Evolutionary conservation across 1,139 yeast species (phyloP), one percentile per base, ranked within the genome.

Genomic region (Lodderomyces metapsilosis): DNA sequence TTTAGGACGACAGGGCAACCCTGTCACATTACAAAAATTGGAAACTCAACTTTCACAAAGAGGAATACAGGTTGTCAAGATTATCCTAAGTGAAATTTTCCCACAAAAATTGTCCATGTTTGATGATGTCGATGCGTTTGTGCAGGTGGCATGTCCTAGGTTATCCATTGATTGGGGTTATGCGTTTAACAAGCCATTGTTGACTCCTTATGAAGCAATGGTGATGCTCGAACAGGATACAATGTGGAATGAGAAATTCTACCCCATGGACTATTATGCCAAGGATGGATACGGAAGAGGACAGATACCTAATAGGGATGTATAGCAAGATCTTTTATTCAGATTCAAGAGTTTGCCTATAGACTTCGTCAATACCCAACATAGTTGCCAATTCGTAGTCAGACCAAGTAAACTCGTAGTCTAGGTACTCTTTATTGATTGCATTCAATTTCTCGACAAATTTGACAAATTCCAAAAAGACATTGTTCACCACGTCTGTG

Each of bases 141-240:
- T 92, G 15, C 99, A 92, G 62, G 96, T 92, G 3, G 99, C 98
- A 0, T 92, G 99, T 59, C 99, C 99, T 0, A 71, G 99, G 52
- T 69, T 92, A 40, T 88, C 96, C 2, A 92, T 92, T 35, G 99
- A 92, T 61, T 92, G 99, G 99, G 99, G 99, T 1, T 92, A 94
- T 59, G 98, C 98, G 0, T 92, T 92, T 58, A 81, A 83, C 44
- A 87, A 86, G 57, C 99, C 99, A 0, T 68, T 92, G 36, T 66
- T 92, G 43, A 91, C 98, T 0, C 98, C 99, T 0, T 92, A 94
- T 59, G 99, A 92, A 57, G 91, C 97, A 0, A 89, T 88, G 89
- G 96, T 91, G 3, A 77, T 89, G 74, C 62, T 92, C 53, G 84
- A 79, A 8, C 73, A 81, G 41, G 96, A 89, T 55, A 67, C 70